Evolutionary conservation across 495 filamentous ascomycete species (phyloP), one percentile per base, ranked within the genome.

Genomic region (Aspergillus cavernicola): DNA sequence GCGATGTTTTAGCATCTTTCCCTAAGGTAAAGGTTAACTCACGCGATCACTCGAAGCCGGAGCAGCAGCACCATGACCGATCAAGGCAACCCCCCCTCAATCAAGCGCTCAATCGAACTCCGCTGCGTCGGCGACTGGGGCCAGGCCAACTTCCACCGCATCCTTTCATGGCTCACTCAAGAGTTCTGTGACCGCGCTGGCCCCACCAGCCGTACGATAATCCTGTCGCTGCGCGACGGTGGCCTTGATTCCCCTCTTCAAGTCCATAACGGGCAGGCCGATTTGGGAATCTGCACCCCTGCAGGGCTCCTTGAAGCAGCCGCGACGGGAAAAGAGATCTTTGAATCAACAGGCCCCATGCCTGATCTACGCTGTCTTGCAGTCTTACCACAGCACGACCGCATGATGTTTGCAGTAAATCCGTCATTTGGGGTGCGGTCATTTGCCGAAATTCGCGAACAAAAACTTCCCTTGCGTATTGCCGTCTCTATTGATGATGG

Each of bases 141-240:
- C 15, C 18, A 32, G 15, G 52, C 52, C 10, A 55, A 55, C 32
- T 55, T 55, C 42, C 52, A 55, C 42, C 52, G 52, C 16, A 55
- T 55, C 41, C 36, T 20, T 4, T 36, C 52, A 16, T 55, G 52
- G 52, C 52, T 55, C 41, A 55, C 52, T 9, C 52, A 55, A 16
- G 52, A 55, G 26, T 55, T 55, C 52, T 55, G 52, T 12, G 52
- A 55, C 24, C 52, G 52, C 31, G 41, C 52, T 13, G 42, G 52
- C 23, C 52, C 52, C 2, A 4, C 3, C 4, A 55, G 52, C 32
- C 52, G 44, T 4, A 40, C 35, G 2, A 13, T 23, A 6, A 47
- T 55, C 32, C n/a, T 2, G 12, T 26, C 15, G 19, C 19, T 55
- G 3, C 41, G 52, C 18, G 31, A 55, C 19, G 52, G 52, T 4